phyloP scores from a whole-genome alignment of 1,284 basidiomycete genomes.

The Austroboletus niveus region DNA sequence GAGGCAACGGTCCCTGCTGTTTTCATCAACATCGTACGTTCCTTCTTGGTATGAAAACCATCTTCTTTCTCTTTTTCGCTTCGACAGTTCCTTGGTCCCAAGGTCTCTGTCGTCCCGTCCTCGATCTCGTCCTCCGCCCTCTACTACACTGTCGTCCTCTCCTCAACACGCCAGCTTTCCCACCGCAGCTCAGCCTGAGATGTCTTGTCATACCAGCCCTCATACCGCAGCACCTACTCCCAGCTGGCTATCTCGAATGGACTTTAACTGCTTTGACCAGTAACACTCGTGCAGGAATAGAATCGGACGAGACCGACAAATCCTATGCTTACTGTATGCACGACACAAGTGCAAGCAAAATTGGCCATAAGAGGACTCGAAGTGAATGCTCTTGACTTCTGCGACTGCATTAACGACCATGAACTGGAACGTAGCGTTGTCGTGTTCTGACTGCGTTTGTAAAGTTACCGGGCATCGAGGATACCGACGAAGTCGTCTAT shows the following conservation, averaged over 20 bases:
- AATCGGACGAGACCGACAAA: constrained; percentile 7
- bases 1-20: constrained; percentile 39
- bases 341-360: too few relatives aligned
- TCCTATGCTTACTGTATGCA: constrained; percentile 6
- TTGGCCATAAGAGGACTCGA: too few relatives aligned
- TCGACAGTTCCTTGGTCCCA: constrained; percentile 40
- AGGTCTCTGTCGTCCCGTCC: constrained; percentile 26
- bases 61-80: constrained; percentile 3
- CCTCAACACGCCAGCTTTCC: constrained; percentile 11
- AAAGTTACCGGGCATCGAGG: constrained; percentile 10
- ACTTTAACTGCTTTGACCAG: constrained; percentile 18
- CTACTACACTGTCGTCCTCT: constrained; percentile 6
- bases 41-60: background rate
- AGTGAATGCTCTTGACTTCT: constrained; percentile 20
- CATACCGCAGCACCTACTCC: constrained; percentile 22
- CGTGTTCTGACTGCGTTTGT: constrained; percentile 25
- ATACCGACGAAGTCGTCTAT: constrained; percentile 28
- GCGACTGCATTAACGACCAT: constrained; percentile 18
- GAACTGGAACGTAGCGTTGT: constrained; percentile 11
- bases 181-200: constrained; percentile 23
- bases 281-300: constrained; percentile 4
- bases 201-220: constrained; percentile 40
- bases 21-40: constrained; percentile 61
- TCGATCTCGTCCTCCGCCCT: constrained; percentile 20
- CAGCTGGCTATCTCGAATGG: constrained; percentile 32